A percentile compares a stretch with the other conserved stretches of the same genome.
phyloP scores from a whole-genome alignment of 768 basidiomycete species.

The Trametes cingulata region DNA sequence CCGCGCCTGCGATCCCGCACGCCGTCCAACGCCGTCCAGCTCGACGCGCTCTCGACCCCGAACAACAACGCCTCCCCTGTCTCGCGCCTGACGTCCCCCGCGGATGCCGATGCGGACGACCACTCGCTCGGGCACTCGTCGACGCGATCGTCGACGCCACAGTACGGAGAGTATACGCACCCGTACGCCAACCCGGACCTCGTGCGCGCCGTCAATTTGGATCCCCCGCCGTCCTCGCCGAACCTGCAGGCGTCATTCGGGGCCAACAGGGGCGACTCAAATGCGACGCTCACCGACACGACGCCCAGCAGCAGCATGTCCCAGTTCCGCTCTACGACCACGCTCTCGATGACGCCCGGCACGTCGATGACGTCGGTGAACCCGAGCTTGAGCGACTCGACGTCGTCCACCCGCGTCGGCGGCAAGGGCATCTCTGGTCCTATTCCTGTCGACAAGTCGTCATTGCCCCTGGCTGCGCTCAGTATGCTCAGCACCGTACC shows the following conservation, averaged over 20 bases:
- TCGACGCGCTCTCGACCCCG: slow-evolving; percentile 9
- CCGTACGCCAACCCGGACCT: slow-evolving; percentile 84
- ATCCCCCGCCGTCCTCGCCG: slow-evolving; percentile 28
- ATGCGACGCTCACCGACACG: slow-evolving; percentile 50
- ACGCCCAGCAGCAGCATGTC: slow-evolving; percentile 33
- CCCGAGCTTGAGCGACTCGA: slow-evolving; percentile 14
- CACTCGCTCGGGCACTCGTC: slow-evolving; percentile 17
- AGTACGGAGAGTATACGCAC: slow-evolving; percentile 47
- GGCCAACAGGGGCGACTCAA: slow-evolving; percentile 51
- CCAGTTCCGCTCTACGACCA: slow-evolving; percentile 29
- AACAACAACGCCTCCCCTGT: slow-evolving; percentile 13
- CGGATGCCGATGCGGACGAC: slow-evolving; percentile 8
- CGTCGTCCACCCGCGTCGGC: slow-evolving; percentile 9
- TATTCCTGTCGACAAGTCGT: slow-evolving; percentile 24
- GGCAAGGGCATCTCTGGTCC: slow-evolving; percentile 28
- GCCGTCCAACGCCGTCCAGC: slow-evolving; percentile 25
- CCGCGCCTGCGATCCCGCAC: slow-evolving; percentile 39
- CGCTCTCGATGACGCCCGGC: slow-evolving; percentile 30
- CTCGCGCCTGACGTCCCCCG: slow-evolving; percentile 13
- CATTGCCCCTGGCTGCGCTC: slow-evolving; percentile 12
- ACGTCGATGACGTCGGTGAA: slow-evolving; percentile 29
- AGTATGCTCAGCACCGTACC: slow-evolving; percentile 11
- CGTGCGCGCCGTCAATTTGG: slow-evolving; percentile 28
- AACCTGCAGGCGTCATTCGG: slow-evolving; percentile 27
- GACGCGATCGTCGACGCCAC: slow-evolving; percentile 38